Base-by-base conservation (phyloP, 306 rosid genomes). In the Rosa rugosa region DNA sequence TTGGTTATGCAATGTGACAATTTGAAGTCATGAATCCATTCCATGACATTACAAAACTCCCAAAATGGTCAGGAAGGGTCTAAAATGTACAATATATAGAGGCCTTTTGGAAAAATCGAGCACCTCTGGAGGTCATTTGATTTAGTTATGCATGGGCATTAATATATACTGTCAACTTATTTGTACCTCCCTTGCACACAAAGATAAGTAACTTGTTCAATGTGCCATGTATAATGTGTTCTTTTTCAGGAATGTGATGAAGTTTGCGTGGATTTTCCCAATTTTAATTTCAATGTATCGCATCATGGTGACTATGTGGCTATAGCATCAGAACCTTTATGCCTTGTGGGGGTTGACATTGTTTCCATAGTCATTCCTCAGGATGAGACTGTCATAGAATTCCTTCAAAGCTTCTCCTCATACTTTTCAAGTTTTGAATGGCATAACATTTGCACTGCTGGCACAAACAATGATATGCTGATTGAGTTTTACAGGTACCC, bases 261-360 rank as follows among this genome's bases (percentile, higher is more conserved):
- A 45, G 54, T 70, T 69, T 82, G 51, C 63, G 13, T 60, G 8
- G 80, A 78, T 60, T 91, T 87, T 57, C 97, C 97, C 63, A 94
- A 92, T 88, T 94, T 94, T 75, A 94, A 92, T 85, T 94, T 92
- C 85, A 92, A 91, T 82, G 88, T 83, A 38, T 94, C 97, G 4
- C 98, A 94, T 86, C 98, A 92, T 69, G 98, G 97, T 47, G 97
- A 92, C 83, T 91, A 82, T 81, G 98, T 94, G 60, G 97, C 91
- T 20, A 91, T 94, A 82, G 98, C 95, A 78, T 92, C 97, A 40
- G 98, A 91, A 81, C 97, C 98, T 27, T 49, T 94, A 62, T 92
- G 93, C 79, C 88, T 92, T 75, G 98, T 89, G 75, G 98, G 97
- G 66, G 63, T 94, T 81, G 98, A 94, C 80, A 77, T 94, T 69